A percentile compares a stretch with the other conserved stretches of the same genome.
phyloP scores from a whole-genome alignment of 2,329 filamentous ascomycete genomes.

The Sclerotinia trifoliorum region DNA sequence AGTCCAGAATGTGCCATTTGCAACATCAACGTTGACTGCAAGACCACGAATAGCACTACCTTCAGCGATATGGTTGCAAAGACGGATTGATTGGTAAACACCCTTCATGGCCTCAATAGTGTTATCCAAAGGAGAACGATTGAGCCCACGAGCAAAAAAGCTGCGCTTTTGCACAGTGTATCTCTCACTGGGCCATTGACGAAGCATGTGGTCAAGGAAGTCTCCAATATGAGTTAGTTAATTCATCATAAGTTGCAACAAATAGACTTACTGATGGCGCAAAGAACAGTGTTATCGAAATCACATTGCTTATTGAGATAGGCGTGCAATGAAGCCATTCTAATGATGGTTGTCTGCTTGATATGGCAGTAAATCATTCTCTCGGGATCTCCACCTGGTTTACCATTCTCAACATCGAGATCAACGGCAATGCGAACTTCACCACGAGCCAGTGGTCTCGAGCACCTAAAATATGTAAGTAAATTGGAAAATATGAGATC shows the following conservation, averaged over 20 bases:
- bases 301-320: constrained; percentile 62
- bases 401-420: constrained; percentile 63
- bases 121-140: constrained; percentile 53
- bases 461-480: constrained; percentile 43
- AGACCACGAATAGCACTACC: constrained; percentile 53
- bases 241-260: not conserved
- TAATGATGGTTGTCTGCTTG: constrained; percentile 63
- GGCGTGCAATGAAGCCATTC: constrained; percentile 61
- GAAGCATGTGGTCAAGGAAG: constrained; percentile 86
- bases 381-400: constrained; percentile 39
- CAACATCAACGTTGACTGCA: constrained; percentile 84
- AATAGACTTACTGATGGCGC: constrained; percentile 65
- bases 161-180: constrained; percentile 75
- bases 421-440: constrained; percentile 63
- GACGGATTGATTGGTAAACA: constrained; percentile 79
- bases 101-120: constrained; percentile 81
- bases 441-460: constrained; percentile 26
- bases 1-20: constrained; percentile 87
- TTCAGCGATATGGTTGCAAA: constrained; percentile 52
- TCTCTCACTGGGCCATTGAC: constrained; percentile 68
- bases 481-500: not conserved
- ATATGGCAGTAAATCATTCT: constrained; percentile 58
- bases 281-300: constrained; percentile 67
- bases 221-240: constrained; percentile 43
- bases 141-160: constrained; percentile 59